Evolutionary conservation across 169 alveolate genomes (phyloP).

Genomic region (Eimeria falciformis): DNA sequence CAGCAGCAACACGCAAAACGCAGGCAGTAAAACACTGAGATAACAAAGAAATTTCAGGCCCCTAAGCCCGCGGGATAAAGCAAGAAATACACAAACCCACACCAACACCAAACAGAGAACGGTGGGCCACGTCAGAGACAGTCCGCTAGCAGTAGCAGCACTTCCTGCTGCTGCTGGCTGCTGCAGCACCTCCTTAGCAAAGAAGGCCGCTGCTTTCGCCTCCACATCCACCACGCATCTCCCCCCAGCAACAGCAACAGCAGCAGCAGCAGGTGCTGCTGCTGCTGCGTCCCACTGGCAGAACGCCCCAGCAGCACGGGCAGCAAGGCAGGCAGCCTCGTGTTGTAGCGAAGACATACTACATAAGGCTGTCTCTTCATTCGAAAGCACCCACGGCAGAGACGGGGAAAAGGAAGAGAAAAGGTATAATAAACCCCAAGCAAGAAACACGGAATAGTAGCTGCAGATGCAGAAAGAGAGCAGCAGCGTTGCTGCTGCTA

Average conservation of each 20-base stretch:
- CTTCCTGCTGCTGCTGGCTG: not conserved
- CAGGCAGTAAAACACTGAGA: conserved; percentile 37
- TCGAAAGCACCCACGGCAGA: conserved; percentile 61
- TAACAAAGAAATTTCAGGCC: not conserved
- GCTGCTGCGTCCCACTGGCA: conserved; percentile 26
- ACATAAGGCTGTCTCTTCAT: not conserved
- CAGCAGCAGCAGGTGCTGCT: conserved; percentile 13
- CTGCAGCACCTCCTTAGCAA: not conserved
- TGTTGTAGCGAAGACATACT: not conserved
- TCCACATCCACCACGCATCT: conserved; percentile 41
- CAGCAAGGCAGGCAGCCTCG: conserved; percentile 9
- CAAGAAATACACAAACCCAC: conserved; percentile 22
- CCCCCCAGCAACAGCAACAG: conserved; percentile 40
- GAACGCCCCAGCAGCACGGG: conserved; percentile 12
- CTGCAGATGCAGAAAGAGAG: conserved; percentile 46
- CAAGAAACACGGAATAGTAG: conserved; percentile 52
- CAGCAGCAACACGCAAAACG: not conserved
- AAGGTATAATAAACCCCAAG: conserved; percentile 40
- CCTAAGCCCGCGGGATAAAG: not conserved
- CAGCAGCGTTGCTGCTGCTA: conserved; percentile 29
- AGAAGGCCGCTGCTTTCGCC: conserved; percentile 55
- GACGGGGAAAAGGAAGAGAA: conserved; percentile 2
- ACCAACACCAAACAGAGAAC: conserved; percentile 8
- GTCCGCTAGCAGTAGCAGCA: not conserved
- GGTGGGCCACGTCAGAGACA: too few species aligned